A percentile compares a stretch with the other conserved stretches of the same genome.
These are phyloP conservation scores for Fusarium odoratissimum DNA, from an alignment of 2,329 filamentous ascomycete species.

Conservation along the genomic window DNA sequence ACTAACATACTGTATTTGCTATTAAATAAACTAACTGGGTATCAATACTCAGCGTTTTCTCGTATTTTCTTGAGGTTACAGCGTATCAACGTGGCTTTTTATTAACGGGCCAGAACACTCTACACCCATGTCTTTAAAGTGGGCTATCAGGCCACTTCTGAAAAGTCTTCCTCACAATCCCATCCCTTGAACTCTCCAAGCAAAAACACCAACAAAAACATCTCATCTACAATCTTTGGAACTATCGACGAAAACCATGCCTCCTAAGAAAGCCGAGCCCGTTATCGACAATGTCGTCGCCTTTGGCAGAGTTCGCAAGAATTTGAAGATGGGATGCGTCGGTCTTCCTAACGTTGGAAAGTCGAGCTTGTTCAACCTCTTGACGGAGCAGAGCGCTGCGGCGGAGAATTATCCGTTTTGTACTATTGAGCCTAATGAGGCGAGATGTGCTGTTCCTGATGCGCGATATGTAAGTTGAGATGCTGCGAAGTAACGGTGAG, in stretches of 20 bases:
- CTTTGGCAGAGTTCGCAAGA: slow-evolving; percentile 57
- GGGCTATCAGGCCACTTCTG: slow-evolving; percentile 44
- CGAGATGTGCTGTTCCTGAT: slow-evolving; percentile 58
- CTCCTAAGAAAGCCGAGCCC: slow-evolving; percentile 56
- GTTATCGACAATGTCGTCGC: slow-evolving; percentile 58
- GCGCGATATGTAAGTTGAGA: slow-evolving; percentile 54
- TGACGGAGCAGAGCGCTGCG: slow-evolving; percentile 59
- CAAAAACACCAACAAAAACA: slow-evolving; percentile 6
- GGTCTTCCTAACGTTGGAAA: slow-evolving; percentile 60
- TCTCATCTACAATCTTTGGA: neutral
- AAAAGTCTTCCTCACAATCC: slow-evolving; percentile 39
- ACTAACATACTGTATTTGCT: fast-evolving
- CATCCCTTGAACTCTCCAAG: slow-evolving; percentile 7
- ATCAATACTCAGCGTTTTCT: fast-evolving
- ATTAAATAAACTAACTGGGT: fast-evolving
- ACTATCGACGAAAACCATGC: slow-evolving; percentile 49
- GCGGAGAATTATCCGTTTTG: slow-evolving; percentile 60
- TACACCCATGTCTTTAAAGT: slow-evolving; percentile 42
- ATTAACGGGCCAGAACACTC: slow-evolving; percentile 16
- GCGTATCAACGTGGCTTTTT: neutral
- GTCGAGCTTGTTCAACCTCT: slow-evolving; percentile 58
- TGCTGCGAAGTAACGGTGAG: neutral
- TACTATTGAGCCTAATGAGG: slow-evolving; percentile 60
- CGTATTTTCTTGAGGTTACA: neutral
- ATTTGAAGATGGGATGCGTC: slow-evolving; percentile 61